Evolutionary conservation across 148 eudicot genomes (phyloP).

Genomic region (Rhododendron simsii): DNA sequence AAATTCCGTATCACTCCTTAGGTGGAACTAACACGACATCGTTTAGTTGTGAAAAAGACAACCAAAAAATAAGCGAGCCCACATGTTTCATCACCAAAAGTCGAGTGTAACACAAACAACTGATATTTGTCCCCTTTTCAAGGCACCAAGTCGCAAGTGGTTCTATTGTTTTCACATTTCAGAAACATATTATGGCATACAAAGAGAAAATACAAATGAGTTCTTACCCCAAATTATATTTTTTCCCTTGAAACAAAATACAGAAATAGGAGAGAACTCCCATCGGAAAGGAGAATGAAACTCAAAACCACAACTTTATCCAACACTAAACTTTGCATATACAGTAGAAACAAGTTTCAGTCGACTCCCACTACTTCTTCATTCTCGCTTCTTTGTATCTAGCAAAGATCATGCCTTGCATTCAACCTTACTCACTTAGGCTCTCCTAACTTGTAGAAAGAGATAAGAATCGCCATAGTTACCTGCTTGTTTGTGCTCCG

Average conservation of each 20-base stretch:
- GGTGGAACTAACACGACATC: neutral
- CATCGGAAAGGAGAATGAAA: neutral
- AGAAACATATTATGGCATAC: neutral
- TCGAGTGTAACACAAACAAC: neutral
- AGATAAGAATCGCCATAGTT: neutral
- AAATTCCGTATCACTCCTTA: neutral
- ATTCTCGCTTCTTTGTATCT: neutral
- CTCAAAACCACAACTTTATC: neutral
- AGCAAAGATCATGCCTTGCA: neutral
- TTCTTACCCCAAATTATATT: neutral
- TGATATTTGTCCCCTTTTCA: neutral
- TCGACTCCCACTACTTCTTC: neutral
- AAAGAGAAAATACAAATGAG: neutral
- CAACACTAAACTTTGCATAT: neutral
- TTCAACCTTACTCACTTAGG: neutral
- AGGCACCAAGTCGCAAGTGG: neutral
- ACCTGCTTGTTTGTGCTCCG: slow-evolving; percentile 83
- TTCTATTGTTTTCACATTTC: neutral
- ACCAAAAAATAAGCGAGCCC: neutral
- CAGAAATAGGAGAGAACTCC: neutral
- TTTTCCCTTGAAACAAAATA: neutral
- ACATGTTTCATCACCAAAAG: neutral
- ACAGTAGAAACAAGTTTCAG: neutral
- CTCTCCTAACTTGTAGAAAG: neutral
- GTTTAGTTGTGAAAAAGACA: neutral